These are phyloP conservation scores for Lichtheimia ornata DNA, from an alignment of 371 early-diverging fungal species.

Conservation along the genomic window DNA sequence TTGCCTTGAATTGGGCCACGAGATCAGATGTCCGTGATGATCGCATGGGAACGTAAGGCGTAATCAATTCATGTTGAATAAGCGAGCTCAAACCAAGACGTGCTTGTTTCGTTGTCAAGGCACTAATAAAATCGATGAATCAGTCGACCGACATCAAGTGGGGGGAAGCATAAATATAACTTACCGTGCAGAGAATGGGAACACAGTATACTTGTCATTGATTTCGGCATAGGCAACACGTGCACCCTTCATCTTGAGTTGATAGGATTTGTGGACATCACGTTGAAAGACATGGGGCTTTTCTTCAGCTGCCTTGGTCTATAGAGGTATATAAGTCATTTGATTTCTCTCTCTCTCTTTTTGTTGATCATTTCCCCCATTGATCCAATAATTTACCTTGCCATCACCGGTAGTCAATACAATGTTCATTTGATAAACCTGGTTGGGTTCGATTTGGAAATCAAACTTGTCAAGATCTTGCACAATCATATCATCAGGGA, in stretches of 20 bases:
- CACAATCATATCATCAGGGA: constrained; percentile 69
- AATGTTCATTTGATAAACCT: constrained; percentile 84
- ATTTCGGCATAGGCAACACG: constrained; percentile 76
- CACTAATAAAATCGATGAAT: constrained; percentile 26
- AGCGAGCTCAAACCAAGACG: constrained; percentile 89
- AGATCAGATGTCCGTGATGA: constrained; percentile 57
- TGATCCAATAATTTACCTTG: constrained; percentile 22
- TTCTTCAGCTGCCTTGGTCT: constrained; percentile 60
- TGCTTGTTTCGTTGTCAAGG: constrained; percentile 76
- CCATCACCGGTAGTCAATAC: constrained; percentile 85
- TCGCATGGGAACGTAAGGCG: constrained; percentile 76
- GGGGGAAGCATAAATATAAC: background rate
- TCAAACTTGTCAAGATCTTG: constrained; percentile 56
- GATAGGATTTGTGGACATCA: constrained; percentile 76
- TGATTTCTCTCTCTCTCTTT: no score
- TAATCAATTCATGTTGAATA: constrained; percentile 70
- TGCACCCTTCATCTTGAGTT: constrained; percentile 86
- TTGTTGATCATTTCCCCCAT: background rate
- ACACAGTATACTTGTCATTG: constrained; percentile 71
- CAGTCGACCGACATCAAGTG: no score
- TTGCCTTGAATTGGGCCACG: constrained; percentile 88
- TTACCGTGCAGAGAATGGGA: constrained; percentile 81
- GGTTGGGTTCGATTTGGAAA: constrained; percentile 78
- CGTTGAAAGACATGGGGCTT: constrained; percentile 87
- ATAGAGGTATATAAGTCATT: background rate